Evolutionary conservation across 495 filamentous ascomycete species (phyloP).

Genomic region (Aspergillus campestris): DNA sequence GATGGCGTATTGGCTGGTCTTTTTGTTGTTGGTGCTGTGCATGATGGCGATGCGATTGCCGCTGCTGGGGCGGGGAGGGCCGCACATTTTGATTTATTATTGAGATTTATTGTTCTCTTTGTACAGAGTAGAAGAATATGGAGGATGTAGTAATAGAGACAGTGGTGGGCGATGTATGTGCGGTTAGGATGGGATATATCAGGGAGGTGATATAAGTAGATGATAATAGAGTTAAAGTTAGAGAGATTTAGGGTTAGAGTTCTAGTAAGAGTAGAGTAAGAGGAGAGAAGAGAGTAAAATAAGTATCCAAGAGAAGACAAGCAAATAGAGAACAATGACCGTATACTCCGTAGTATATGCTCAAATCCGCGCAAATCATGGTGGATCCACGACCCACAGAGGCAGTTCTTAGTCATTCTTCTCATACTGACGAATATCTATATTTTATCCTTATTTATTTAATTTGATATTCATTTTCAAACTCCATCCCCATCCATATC

Average conservation of each 20-base stretch:
- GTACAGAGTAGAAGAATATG: not conserved
- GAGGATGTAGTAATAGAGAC: not conserved
- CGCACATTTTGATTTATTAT: constrained; percentile 5
- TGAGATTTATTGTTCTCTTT: not conserved
- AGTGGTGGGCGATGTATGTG: not conserved
- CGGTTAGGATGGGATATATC: no score
- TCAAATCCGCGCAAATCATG: constrained; percentile 10
- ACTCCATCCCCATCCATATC: no score
- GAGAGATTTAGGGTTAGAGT: no score
- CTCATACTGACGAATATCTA: no score
- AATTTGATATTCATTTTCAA: no score
- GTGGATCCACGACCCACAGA: no score
- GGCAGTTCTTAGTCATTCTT: no score
- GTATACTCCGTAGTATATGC: constrained; percentile 1
- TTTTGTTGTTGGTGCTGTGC: constrained; percentile 12
- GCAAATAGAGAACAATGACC: not conserved
- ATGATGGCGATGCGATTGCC: constrained; percentile 21
- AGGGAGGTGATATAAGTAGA: no score
- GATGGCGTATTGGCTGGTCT: constrained; percentile 22
- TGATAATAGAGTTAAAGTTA: no score
- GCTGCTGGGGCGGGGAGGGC: constrained; percentile 7
- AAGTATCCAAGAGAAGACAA: constrained; percentile 4
- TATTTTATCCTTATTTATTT: no score
- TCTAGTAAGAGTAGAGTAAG: no score
- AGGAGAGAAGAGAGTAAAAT: not conserved